phyloP scores from a whole-genome alignment of 148 eudicot genomes.

The Silene uniflora region DNA sequence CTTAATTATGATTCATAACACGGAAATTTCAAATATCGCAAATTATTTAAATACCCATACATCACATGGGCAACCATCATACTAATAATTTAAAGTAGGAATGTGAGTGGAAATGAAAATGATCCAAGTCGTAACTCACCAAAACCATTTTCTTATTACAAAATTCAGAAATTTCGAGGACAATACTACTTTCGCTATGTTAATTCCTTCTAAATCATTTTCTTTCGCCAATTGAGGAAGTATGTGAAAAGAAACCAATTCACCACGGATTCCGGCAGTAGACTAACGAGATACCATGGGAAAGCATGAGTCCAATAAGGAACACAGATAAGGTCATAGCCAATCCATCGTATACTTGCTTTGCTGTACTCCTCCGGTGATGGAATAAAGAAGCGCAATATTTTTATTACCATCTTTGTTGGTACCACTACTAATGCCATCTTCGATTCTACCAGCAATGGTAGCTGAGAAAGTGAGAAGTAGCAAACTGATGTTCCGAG shows the following conservation, averaged over 20 bases:
- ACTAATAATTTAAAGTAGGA: too few species aligned
- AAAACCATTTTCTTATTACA: too few species aligned
- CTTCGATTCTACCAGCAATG: slow-evolving; percentile 74
- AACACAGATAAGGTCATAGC: slow-evolving; percentile 57
- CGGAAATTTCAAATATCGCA: too few species aligned
- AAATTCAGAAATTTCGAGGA: too few species aligned
- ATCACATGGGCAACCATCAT: too few species aligned
- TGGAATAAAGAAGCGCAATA: slow-evolving; percentile 68
- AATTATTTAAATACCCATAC: too few species aligned
- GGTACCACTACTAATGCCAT: slow-evolving; percentile 33
- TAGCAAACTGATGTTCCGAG: not conserved
- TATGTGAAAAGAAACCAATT: slow-evolving; percentile 46
- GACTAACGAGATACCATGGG: slow-evolving; percentile 44
- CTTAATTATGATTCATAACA: too few species aligned
- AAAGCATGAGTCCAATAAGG: slow-evolving; percentile 89
- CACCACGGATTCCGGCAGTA: slow-evolving; percentile 48
- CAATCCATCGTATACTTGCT: slow-evolving; percentile 67
- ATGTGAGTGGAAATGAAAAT: too few species aligned
- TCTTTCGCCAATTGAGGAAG: slow-evolving; percentile 51
- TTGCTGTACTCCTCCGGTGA: slow-evolving; percentile 68
- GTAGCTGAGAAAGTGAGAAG: slow-evolving; percentile 35
- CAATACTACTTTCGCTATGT: not conserved
- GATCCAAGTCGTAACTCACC: too few species aligned
- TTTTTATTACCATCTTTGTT: slow-evolving; percentile 28
- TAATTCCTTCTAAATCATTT: slow-evolving; percentile 54